A percentile compares a stretch with the other conserved stretches of the same genome.
phyloP scores from a whole-genome alignment of 1,284 basidiomycete species.

The Pulveroboletus sp. region DNA sequence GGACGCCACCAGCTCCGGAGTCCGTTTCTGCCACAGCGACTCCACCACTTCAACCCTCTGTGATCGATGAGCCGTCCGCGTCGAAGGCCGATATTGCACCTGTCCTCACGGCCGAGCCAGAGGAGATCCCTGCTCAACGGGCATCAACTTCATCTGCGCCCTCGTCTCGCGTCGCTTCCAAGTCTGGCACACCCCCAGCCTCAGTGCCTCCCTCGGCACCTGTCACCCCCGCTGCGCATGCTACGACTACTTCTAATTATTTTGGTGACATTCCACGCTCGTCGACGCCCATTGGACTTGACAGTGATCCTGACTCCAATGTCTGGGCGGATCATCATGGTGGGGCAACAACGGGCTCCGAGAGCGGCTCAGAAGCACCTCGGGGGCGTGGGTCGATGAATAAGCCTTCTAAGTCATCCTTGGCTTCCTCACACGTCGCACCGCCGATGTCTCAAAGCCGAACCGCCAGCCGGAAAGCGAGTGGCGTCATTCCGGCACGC shows the following conservation, averaged over 20 bases:
- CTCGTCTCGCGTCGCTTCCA: slow-evolving; percentile 23
- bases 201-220: slow-evolving; percentile 22
- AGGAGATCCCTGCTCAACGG: slow-evolving; percentile 23
- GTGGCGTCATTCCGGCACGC: slow-evolving; percentile 26
- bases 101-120: slow-evolving; percentile 33
- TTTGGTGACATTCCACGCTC: slow-evolving; percentile 34
- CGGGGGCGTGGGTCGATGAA: slow-evolving; percentile 20
- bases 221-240: slow-evolving; percentile 27
- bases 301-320: slow-evolving; percentile 27
- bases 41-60: slow-evolving; percentile 10
- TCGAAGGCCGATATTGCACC: slow-evolving; percentile 14
- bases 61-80: background rate
- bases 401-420: slow-evolving; percentile 28
- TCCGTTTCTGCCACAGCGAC: slow-evolving; percentile 14
- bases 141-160: slow-evolving; percentile 3
- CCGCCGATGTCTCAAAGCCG: slow-evolving; percentile 22
- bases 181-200: slow-evolving; percentile 13
- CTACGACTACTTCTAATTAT: slow-evolving; percentile 12
- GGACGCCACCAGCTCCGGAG: slow-evolving; percentile 18
- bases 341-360: slow-evolving; percentile 13
- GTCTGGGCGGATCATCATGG: slow-evolving; percentile 31
- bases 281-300: slow-evolving; percentile 26
- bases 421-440: slow-evolving; percentile 27
- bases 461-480: slow-evolving; percentile 29
- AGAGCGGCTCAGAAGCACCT: slow-evolving; percentile 21